Percentiles rank a stretch among this genome's conserved stretches.
These are phyloP conservation scores for Ogataea parapolymorpha DNA, from an alignment of 805 yeast species.

Conservation along the genomic window DNA sequence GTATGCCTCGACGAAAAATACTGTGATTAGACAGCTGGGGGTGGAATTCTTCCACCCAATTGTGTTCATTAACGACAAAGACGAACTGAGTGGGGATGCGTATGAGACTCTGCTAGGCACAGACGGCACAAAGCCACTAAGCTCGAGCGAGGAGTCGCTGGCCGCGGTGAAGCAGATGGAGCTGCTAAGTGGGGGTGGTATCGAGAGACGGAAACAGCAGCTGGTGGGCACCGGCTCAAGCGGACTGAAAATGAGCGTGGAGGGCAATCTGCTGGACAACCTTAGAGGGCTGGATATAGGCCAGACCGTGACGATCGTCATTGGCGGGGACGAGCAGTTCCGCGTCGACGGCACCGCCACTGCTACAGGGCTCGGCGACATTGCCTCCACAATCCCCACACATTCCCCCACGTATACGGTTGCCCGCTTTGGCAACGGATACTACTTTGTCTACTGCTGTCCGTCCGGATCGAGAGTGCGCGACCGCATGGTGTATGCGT, in stretches of 20 bases:
- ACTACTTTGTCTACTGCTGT: conserved; percentile 75
- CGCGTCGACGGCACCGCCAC: conserved; percentile 13
- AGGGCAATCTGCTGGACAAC: conserved; percentile 2
- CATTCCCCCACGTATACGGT: conserved; percentile 59
- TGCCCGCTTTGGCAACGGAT: conserved; percentile 36
- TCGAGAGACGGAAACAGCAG: conserved; percentile 22
- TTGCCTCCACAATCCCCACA: conserved; percentile 33
- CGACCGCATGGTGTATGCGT: conserved; percentile 90
- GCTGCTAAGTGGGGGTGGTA: conserved; percentile 33
- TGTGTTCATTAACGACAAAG: conserved; percentile 53
- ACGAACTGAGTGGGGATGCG: conserved; percentile 50
- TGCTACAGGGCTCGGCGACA: conserved; percentile 19
- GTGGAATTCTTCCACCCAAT: conserved; percentile 45
- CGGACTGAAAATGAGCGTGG: conserved; percentile 13
- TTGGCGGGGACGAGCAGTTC: conserved; percentile 13
- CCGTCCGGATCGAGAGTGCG: conserved; percentile 88
- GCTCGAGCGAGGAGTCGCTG: conserved; percentile 55
- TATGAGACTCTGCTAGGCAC: conserved; percentile 41
- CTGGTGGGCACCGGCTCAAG: conserved; percentile 21
- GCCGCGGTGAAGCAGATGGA: conserved; percentile 44
- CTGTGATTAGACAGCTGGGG: conserved; percentile 74
- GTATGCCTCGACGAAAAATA: conserved; percentile 85
- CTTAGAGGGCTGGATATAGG: conserved; percentile 3
- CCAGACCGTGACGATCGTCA: conserved; percentile 13
- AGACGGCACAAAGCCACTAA: conserved; percentile 46